Conservation (phyloP, 805 yeast species). For the Saturnispora dispora region DNA sequence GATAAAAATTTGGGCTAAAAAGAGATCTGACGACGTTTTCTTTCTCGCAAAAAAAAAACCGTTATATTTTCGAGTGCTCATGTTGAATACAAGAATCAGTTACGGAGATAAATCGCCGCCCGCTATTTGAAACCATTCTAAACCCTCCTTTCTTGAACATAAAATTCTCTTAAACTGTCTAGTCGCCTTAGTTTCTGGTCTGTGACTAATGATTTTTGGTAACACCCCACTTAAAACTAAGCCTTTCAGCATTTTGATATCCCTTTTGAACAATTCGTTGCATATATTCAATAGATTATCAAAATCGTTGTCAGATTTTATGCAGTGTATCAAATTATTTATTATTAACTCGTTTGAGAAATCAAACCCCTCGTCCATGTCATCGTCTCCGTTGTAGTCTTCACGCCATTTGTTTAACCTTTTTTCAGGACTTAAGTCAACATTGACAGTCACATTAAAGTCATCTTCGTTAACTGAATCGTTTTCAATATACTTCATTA, state of each 20-base stretch:
- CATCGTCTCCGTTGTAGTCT: not conserved
- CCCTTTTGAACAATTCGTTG: not conserved
- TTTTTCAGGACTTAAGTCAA: not conserved
- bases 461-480: not conserved
- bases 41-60: not conserved
- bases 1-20: not conserved
- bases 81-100: not conserved
- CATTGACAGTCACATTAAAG: not conserved
- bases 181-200: not conserved
- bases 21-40: not conserved
- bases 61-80: not conserved
- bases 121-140: conserved; percentile 1
- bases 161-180: not conserved
- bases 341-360: not conserved
- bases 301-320: not conserved
- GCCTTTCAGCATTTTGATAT: not conserved
- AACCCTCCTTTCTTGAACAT: not conserved
- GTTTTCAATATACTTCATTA: not conserved
- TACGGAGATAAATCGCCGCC: not conserved
- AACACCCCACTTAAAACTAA: not conserved
- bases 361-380: not conserved
- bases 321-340: not conserved
- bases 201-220: not conserved
- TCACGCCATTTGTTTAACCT: not conserved
- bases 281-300: not conserved